A percentile compares a stretch with the other conserved stretches of the same genome.
Evolutionary conservation across 139 green algal genomes (phyloP).

Genomic region (Ettlia oleoabundans): DNA sequence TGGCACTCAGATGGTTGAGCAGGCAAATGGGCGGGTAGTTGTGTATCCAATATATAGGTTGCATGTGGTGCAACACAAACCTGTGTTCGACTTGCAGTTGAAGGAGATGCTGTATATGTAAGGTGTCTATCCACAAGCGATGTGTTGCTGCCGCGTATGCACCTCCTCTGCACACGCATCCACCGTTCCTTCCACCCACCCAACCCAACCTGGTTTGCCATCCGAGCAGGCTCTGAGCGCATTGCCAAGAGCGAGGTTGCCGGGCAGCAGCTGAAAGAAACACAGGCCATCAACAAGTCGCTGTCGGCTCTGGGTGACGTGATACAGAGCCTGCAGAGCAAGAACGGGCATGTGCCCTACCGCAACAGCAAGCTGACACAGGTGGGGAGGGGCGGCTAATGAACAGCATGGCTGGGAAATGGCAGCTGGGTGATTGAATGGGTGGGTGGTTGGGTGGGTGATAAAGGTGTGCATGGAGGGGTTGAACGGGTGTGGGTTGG

Average conservation of each 20-base stretch:
- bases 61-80: no score
- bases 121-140: no score
- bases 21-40: background rate
- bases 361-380: conserved; percentile 95
- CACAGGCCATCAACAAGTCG: conserved; percentile 88
- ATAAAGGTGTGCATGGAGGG: no score
- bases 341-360: conserved; percentile 85
- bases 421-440: no score
- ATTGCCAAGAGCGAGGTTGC: conserved; percentile 54
- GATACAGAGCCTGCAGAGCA: conserved; percentile 56
- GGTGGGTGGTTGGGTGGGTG: no score
- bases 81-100: no score
- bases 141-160: background rate
- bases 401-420: no score
- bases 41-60: no score
- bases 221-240: conserved; percentile 59
- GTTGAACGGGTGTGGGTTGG: no score
- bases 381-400: no score
- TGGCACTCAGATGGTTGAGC: background rate
- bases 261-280: conserved; percentile 72
- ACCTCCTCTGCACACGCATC: background rate
- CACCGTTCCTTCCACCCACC: background rate
- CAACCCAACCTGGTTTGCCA: background rate
- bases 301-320: conserved; percentile 80
- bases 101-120: no score